phyloP scores from a whole-genome alignment of 2,329 filamentous ascomycete genomes.

The Rhinocladiella mackenziei region DNA sequence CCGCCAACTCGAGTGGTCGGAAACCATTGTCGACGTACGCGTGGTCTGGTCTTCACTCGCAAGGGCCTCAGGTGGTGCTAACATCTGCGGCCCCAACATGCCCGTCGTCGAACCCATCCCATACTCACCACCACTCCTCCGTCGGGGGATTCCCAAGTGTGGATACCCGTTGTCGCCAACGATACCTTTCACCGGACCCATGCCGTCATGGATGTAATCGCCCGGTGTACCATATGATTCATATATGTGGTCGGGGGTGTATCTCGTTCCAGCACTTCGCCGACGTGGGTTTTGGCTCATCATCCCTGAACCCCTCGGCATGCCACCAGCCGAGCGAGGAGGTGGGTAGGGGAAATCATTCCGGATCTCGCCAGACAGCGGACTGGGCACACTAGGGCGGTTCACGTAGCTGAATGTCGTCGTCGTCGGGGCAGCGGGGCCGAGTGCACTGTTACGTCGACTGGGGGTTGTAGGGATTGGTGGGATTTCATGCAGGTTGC shows the following conservation, averaged over 20 bases:
- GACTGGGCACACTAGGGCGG: conserved; percentile 18
- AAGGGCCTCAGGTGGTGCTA: no score
- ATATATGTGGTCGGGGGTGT: neutral
- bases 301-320: neutral
- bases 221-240: neutral
- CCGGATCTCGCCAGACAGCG: conserved; percentile 20
- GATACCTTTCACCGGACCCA: conserved; percentile 3
- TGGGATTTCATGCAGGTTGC: conserved; percentile 5
- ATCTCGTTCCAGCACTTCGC: conserved; percentile 4
- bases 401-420: conserved; percentile 15
- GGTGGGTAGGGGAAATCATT: conserved; percentile 6
- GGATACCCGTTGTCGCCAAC: conserved; percentile 23
- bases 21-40: neutral
- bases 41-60: no score
- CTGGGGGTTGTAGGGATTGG: conserved; percentile 8
- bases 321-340: neutral
- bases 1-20: conserved; percentile 19
- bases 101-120: conserved; percentile 2
- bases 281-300: conserved; percentile 6
- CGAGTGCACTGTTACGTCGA: conserved; percentile 19
- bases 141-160: conserved; percentile 14
- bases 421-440: conserved; percentile 10
- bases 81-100: conserved; percentile 4
- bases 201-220: neutral
- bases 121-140: conserved; percentile 13